A percentile compares a stretch with the other conserved stretches of the same genome.
These are phyloP conservation scores for Narthecium ossifragum DNA, from an alignment of 106 monocot genomes.

Conservation along the genomic window DNA sequence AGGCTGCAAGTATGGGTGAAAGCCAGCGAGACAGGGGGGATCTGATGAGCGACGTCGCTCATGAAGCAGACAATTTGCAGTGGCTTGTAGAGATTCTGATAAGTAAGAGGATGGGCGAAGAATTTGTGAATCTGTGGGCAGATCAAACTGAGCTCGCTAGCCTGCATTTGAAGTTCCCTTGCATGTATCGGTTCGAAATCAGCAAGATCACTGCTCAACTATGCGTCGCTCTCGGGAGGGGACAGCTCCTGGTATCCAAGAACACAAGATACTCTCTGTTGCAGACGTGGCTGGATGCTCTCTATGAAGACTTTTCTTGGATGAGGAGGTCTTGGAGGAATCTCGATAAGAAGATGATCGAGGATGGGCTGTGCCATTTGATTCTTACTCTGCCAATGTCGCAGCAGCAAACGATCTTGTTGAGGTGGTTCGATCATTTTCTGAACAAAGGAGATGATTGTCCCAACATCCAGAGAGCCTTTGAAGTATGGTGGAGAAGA, in stretches of 20 bases:
- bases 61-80: slow-evolving; percentile 6
- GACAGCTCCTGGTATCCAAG: slow-evolving; percentile 29
- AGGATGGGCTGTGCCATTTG: slow-evolving; percentile 30
- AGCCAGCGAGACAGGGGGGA: slow-evolving; percentile 7
- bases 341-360: slow-evolving; percentile 27
- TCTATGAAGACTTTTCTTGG: slow-evolving; percentile 40
- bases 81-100: slow-evolving; percentile 17
- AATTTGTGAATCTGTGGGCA: slow-evolving; percentile 41
- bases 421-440: slow-evolving; percentile 44
- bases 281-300: slow-evolving; percentile 33
- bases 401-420: slow-evolving; percentile 27
- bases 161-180: slow-evolving; percentile 23
- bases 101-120: slow-evolving; percentile 30
- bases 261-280: slow-evolving; percentile 18
- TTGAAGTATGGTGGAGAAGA: slow-evolving; percentile 48
- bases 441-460: slow-evolving; percentile 43
- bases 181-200: slow-evolving; percentile 34
- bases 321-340: slow-evolving; percentile 27
- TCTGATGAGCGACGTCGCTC: slow-evolving; percentile 3
- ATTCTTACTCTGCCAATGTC: slow-evolving; percentile 42
- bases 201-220: slow-evolving; percentile 38
- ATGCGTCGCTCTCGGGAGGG: slow-evolving; percentile 31
- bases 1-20: slow-evolving; percentile 18
- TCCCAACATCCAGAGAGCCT: slow-evolving; percentile 40
- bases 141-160: slow-evolving; percentile 34